phyloP scores from a whole-genome alignment of 192 early-diverging fungal genomes.

The Powellomyces hirtus region DNA sequence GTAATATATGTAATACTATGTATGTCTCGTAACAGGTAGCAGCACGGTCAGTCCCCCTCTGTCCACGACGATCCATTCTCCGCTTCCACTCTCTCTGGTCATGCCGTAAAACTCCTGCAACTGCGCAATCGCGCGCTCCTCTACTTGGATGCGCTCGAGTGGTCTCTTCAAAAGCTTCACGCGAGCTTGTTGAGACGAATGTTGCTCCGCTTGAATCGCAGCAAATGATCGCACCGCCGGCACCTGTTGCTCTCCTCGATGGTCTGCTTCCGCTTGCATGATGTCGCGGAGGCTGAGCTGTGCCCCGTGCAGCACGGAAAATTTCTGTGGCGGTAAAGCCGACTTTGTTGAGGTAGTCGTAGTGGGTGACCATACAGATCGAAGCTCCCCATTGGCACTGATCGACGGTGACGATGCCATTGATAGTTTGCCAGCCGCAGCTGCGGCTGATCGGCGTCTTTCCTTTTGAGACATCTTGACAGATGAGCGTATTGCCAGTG shows the following conservation, averaged over 20 bases:
- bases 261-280: conserved; percentile 24
- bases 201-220: conserved; percentile 40
- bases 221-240: conserved; percentile 25
- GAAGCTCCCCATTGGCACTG: not conserved
- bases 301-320: no score
- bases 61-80: conserved; percentile 30
- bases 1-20: no score
- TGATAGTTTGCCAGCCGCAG: not conserved
- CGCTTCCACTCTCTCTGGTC: conserved; percentile 22
- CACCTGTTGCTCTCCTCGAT: not conserved
- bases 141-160: conserved; percentile 32
- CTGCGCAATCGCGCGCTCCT: conserved; percentile 36
- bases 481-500: not conserved
- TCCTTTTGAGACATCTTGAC: conserved; percentile 32
- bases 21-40: no score
- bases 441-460: conserved; percentile 8
- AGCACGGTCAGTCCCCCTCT: no score
- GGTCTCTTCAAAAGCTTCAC: conserved; percentile 21
- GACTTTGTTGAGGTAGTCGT: no score
- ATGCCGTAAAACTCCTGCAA: conserved; percentile 33
- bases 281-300: conserved; percentile 20
- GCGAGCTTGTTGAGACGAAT: not conserved
- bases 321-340: no score
- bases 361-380: not conserved
- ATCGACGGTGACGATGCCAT: not conserved